Evolutionary conservation across 1,139 yeast genomes (phyloP), one percentile per base, ranked within the genome.

Genomic region (Taphrina flavorubra): DNA sequence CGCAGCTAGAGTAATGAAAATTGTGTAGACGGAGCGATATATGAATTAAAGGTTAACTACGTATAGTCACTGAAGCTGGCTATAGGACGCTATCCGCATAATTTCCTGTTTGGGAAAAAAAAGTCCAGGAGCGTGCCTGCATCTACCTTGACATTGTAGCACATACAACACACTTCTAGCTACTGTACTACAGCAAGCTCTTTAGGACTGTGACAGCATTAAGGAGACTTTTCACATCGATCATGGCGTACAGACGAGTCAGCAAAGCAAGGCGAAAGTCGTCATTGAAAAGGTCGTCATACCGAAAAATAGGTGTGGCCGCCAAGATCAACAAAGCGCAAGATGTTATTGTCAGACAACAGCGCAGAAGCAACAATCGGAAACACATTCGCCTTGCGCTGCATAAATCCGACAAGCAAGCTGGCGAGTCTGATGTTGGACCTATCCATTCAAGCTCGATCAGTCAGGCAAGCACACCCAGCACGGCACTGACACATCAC

Each of bases 231-330:
- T 3, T 44, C 6, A 44, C 18, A 44, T 5, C 4, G 10, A 8
- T 8, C 10, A 49, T 49, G 53, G 53, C 53, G 11, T 49, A 49
- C n/a, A 18, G 53, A 49, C 4, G 53, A 49, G 53, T 49, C 36
- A 49, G 53, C 20, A 49, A 49, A 20, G 53, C 53, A 49, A 20
- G 53, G n/a, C 7, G 53, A 49, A 49, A 49, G 53, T 13, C 51
- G 4, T 46, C 51, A n/a, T 13, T 6, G 51, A 46, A 46, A 1
- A 2, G 36, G n/a, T 8, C 10, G n/a, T 49, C 53, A 6, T 6
- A 20, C 6, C 36, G n/a, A n/a, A 20, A 6, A 20, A 11, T 36
- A 7, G 8, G n/a, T 10, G 36, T 20, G 11, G 8, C 53, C 1
- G n/a, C 20, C 53, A 49, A 20, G 7, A 20, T 8, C 36, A 49